Base-by-base conservation (phyloP, 208 protist genomes). In the Balamuthia mandrillaris region DNA sequence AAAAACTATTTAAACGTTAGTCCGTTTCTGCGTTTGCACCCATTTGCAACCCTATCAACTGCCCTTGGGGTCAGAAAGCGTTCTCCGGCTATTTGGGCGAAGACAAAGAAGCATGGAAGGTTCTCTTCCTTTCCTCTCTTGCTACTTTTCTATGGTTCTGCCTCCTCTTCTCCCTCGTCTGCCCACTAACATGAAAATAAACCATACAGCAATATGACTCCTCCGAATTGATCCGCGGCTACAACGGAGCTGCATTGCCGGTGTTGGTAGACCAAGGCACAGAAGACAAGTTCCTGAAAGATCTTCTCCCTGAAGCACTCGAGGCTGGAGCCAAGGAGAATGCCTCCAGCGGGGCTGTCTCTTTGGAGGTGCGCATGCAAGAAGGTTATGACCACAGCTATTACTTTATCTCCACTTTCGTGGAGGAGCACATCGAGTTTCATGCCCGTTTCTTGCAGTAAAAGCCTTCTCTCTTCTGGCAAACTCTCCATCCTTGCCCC, bases 1-100 rank as follows among this genome's bases (percentile, higher is more conserved):
- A n/a, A n/a, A n/a, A n/a, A n/a, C n/a, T n/a, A n/a, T 58, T n/a
- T 9, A 27, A 9, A 1, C 91, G 70, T 51, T 9, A 82, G 51
- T 92, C 88, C 21, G 89, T 93, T n/a, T 94, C 90, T 2, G 94
- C 92, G 10, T 96, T 96, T 63, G 54, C 93, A 6, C 93, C 94
- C 1, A 96, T 96, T 74, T 93, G 88, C 88, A 87, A 95, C 77
- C 94, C 94, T 0, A 92, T 61, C 31, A 42, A 87, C 44, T 90
- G 88, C 74, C 84, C 85, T 16, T 93, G 90, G 91, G 92, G 92
- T n/a, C 27, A 86, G 29, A 94, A 94, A 74, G 92, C 91, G 27
- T 94, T 95, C 82, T 88, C 21, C 5, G 91, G 87, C 24, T 95
- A 94, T 72, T 87, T 94, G 31, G 93, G 93, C 4, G 31, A 37